A percentile compares a stretch with the other conserved stretches of the same genome.
Conservation (phyloP, 2,329 filamentous ascomycete species). For the Colletotrichum chrysophilum region DNA sequence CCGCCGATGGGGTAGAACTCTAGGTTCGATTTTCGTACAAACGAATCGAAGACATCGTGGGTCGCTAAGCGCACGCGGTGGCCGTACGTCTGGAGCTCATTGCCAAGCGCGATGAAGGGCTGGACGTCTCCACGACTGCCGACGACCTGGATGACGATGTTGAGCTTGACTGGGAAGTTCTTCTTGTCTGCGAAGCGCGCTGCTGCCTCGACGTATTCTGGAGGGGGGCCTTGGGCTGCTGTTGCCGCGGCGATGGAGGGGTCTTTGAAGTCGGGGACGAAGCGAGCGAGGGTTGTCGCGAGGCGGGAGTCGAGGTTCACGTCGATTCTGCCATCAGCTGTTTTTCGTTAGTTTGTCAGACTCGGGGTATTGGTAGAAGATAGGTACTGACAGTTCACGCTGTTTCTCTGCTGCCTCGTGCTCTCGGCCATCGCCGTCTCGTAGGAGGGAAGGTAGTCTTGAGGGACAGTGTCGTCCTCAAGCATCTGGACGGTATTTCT, state of each 20-base stretch:
- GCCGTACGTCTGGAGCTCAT: slow-evolving; percentile 49
- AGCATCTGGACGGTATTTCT: background rate
- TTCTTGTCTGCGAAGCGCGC: background rate
- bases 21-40: slow-evolving; percentile 51
- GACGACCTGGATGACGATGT: slow-evolving; percentile 62
- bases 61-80: slow-evolving; percentile 59
- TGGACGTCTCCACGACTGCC: slow-evolving; percentile 60
- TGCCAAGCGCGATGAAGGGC: slow-evolving; percentile 59
- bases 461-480: background rate
- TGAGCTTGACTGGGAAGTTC: slow-evolving; percentile 33
- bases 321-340: slow-evolving; percentile 19
- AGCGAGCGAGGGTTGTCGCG: slow-evolving; percentile 8
- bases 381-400: background rate
- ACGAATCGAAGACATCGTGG: slow-evolving; percentile 52
- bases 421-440: background rate
- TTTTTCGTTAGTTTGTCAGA: background rate
- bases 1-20: slow-evolving; percentile 63
- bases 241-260: background rate
- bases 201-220: slow-evolving; percentile 9
- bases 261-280: slow-evolving; percentile 15
- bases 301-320: slow-evolving; percentile 19
- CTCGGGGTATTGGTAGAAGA: background rate
- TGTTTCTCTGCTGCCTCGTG: background rate
- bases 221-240: background rate
- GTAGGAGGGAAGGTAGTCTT: slow-evolving; percentile 10